A percentile compares a stretch with the other conserved stretches of the same genome.
Conservation (phyloP, 2,329 filamentous ascomycete genomes). For the Phoma sp. region DNA sequence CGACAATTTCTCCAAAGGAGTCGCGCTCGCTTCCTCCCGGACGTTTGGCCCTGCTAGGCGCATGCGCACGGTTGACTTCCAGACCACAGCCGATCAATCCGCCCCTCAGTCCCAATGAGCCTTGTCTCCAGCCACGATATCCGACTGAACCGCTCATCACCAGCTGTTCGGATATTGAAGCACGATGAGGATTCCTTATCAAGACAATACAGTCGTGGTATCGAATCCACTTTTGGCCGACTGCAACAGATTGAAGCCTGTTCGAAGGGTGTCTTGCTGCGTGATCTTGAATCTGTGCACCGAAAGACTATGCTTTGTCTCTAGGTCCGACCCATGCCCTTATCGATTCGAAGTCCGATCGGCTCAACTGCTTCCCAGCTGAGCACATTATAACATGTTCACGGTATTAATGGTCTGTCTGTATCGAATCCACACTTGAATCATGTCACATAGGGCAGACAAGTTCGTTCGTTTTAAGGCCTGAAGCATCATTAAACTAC, state of each 20-base stretch:
- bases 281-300: not conserved
- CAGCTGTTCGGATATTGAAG: constrained; percentile 18
- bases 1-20: constrained; percentile 43
- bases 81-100: constrained; percentile 29
- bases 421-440: not conserved
- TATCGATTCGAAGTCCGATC: not conserved
- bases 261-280: not conserved
- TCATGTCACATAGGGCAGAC: constrained; percentile 11
- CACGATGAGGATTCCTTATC: not conserved
- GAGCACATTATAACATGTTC: not conserved
- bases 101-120: constrained; percentile 21
- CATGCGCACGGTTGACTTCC: constrained; percentile 37
- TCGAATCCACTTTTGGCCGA: not conserved
- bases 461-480: constrained; percentile 23
- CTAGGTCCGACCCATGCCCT: not conserved
- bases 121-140: constrained; percentile 33
- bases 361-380: not conserved
- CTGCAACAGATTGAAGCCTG: not conserved
- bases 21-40: constrained; percentile 50
- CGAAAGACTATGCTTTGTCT: not conserved
- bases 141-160: constrained; percentile 25
- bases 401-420: not conserved
- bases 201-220: not conserved
- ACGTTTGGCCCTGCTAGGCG: constrained; percentile 48
- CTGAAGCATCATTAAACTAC: constrained; percentile 31